These are phyloP conservation scores for Lonicera japonica DNA, from an alignment of 129 eudicot species.

Conservation along the genomic window DNA sequence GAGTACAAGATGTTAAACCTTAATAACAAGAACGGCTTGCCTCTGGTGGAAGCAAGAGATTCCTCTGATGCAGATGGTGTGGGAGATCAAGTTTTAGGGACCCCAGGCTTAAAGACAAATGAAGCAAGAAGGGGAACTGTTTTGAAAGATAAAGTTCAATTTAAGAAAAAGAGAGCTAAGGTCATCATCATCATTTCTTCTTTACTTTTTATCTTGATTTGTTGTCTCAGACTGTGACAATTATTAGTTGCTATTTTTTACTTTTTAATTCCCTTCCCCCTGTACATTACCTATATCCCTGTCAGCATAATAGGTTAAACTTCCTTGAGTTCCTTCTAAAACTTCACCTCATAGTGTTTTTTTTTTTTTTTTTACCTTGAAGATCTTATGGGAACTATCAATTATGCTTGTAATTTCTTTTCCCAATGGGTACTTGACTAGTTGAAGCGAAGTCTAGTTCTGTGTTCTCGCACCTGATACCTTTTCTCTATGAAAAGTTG, in stretches of 20 bases:
- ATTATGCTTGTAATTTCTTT: neutral
- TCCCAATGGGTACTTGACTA: no score
- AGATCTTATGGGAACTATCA: no score
- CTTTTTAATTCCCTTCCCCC: neutral
- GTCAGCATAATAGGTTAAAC: no score
- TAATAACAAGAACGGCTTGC: slow-evolving; percentile 27
- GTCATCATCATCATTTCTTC: slow-evolving; percentile 25
- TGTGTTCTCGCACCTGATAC: no score
- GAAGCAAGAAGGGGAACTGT: slow-evolving; percentile 26
- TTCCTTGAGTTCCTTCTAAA: no score
- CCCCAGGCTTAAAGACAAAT: slow-evolving; percentile 16
- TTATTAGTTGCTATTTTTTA: slow-evolving; percentile 1
- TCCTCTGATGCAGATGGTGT: slow-evolving; percentile 29
- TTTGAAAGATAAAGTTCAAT: slow-evolving; percentile 57
- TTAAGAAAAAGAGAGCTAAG: slow-evolving; percentile 86
- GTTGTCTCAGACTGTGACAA: neutral
- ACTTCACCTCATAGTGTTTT: no score
- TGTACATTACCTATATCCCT: neutral
- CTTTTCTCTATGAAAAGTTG: no score
- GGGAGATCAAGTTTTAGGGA: slow-evolving; percentile 14
- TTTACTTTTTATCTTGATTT: neutral
- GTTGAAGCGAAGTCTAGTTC: no score
- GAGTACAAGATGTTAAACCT: slow-evolving; percentile 50
- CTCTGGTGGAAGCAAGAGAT: slow-evolving; percentile 30
- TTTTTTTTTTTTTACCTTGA: neutral